Base-by-base conservation (phyloP, 305 asterid species). In the Ilex paraguariensis region DNA sequence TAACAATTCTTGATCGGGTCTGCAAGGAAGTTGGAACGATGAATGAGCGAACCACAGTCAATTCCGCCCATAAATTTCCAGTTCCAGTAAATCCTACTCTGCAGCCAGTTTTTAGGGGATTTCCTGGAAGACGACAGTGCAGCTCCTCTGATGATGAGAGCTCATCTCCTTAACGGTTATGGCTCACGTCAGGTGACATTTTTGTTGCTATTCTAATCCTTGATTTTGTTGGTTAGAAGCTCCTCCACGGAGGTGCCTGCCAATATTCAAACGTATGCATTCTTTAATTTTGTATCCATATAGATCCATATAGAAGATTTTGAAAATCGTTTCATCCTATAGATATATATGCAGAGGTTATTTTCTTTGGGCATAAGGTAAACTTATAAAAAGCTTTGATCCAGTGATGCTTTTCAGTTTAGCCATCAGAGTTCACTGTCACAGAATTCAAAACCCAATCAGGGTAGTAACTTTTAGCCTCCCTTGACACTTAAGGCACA, bases 1-100 rank as follows among this genome's bases (percentile, higher is more conserved):
- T 93, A 40, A 65, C 79, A 2, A 65, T 81, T 55, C 78, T 93
- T 36, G 97, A 90, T 59, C 88, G 92, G 5, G 98, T 90, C 0
- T 93, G 98, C 75, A 89, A 86, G 70, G 98, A 93, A 71, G 96
- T 90, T 9, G 95, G 97, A 67, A 75, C 76, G 91, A 82, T 90
- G 57, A 93, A 93, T 40, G 95, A 93, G 58, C 82, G 84, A 60
- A 89, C 94, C 17, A 74, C 79, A 14, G 81, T 87, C 12, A 84
- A 90, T 62, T 83, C 87, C 0, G 88, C 85, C 13, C 88, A 85
- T 66, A 88, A 69, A 36, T 88, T 91, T 62, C 98, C 96, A 2
- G 82, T 91, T 60, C 98, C 96, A 0, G 91, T 86, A 62, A 91
- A 91, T 60, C 98, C 98, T 3, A 81, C 75, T 79, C 75, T 84